These are phyloP conservation scores for Penicillium expansum DNA, from an alignment of 2,329 filamentous ascomycete species.

Conservation along the genomic window DNA sequence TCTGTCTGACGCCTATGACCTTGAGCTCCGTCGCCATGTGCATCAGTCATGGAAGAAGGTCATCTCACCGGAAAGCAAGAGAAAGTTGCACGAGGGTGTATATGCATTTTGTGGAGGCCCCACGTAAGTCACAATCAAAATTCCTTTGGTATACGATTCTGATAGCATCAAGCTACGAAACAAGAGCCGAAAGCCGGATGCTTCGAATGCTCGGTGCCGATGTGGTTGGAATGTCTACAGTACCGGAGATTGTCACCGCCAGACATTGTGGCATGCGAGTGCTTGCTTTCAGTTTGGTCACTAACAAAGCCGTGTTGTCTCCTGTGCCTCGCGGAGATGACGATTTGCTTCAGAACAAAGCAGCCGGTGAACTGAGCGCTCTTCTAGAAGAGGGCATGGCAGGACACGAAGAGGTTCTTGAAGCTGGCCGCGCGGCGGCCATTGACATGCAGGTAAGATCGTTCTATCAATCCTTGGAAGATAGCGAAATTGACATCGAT, in stretches of 20 bases:
- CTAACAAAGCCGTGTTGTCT: slow-evolving; percentile 61
- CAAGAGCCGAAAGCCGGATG: slow-evolving; percentile 63
- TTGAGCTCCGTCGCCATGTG: slow-evolving; percentile 56
- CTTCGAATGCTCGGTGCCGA: slow-evolving; percentile 61
- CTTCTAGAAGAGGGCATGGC: slow-evolving; percentile 60
- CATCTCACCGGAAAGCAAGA: slow-evolving; percentile 43
- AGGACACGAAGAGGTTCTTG: slow-evolving; percentile 64
- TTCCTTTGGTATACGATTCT: slow-evolving; percentile 8
- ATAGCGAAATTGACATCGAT: slow-evolving; percentile 19
- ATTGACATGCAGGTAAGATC: slow-evolving; percentile 59
- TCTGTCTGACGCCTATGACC: slow-evolving; percentile 64
- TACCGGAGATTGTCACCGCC: slow-evolving; percentile 66
- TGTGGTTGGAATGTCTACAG: slow-evolving; percentile 68
- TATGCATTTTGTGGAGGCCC: slow-evolving; percentile 65
- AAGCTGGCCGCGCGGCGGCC: slow-evolving; percentile 59
- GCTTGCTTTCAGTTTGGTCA: slow-evolving; percentile 64
- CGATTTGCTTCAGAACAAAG: slow-evolving; percentile 51
- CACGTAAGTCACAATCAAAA: slow-evolving; percentile 46
- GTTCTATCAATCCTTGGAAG: background rate
- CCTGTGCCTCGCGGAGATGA: slow-evolving; percentile 60
- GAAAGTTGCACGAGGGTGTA: slow-evolving; percentile 61
- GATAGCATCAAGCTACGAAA: slow-evolving; percentile 54
- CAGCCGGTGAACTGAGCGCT: slow-evolving; percentile 51
- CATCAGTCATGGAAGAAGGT: slow-evolving; percentile 58
- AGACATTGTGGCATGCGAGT: slow-evolving; percentile 63